These are phyloP conservation scores for Sporothrix phasma DNA, from an alignment of 2,329 filamentous ascomycete genomes.

Conservation along the genomic window DNA sequence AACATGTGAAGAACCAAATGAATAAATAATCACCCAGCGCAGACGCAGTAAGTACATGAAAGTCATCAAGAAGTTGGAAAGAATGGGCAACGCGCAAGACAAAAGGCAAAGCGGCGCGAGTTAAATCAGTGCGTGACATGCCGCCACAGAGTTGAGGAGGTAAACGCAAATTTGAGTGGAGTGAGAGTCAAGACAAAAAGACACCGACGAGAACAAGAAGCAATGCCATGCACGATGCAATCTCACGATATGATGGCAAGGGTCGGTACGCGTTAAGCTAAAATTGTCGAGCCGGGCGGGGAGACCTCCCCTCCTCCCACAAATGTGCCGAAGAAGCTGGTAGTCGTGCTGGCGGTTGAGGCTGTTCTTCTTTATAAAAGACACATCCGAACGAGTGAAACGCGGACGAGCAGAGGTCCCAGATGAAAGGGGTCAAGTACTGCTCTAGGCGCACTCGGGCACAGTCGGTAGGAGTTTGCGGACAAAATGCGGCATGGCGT, in stretches of 20 bases:
- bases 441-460: slow-evolving; percentile 15
- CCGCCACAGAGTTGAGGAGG: not conserved
- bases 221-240: not conserved
- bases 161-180: not conserved
- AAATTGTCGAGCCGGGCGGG: not conserved
- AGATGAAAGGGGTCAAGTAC: not conserved
- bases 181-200: not conserved
- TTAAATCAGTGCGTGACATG: not conserved
- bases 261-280: not conserved
- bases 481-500: slow-evolving; percentile 28
- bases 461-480: slow-evolving; percentile 30
- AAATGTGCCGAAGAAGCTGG: not conserved
- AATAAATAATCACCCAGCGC: not conserved
- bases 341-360: not conserved
- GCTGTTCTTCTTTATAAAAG: not conserved
- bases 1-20: not conserved
- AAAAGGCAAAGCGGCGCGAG: not conserved
- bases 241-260: not conserved
- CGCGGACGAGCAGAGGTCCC: not conserved
- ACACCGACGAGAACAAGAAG: not conserved
- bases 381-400: slow-evolving; percentile 2
- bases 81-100: not conserved
- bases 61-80: not conserved
- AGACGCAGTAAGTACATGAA: not conserved
- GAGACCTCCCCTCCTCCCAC: not conserved